These are phyloP conservation scores for Neoboletus subvelutipes DNA, from an alignment of 768 basidiomycete genomes.

Conservation along the genomic window DNA sequence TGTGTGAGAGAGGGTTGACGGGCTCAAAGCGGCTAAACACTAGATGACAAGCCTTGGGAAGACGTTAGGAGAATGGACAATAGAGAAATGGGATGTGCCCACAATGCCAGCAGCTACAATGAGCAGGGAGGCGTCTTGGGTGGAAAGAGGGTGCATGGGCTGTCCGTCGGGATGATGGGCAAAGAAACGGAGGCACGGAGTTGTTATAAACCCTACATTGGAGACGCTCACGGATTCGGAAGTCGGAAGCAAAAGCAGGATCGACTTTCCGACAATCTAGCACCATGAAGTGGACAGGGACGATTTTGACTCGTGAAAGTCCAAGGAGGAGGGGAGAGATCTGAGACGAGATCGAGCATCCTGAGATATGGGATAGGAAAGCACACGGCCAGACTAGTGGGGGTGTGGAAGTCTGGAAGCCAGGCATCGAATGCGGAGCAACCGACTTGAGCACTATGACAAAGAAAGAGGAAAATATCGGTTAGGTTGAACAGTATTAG, in stretches of 20 bases:
- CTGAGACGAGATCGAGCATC: constrained; percentile 17
- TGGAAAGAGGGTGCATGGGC: constrained; percentile 20
- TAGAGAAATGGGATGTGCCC: constrained; percentile 1
- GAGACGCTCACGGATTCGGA: constrained; percentile 34
- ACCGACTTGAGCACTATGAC: constrained; percentile 27
- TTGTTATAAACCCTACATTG: constrained; percentile 23
- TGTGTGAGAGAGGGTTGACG: constrained; percentile 25
- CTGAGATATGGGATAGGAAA: constrained; percentile 20
- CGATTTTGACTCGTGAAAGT: constrained; percentile 23
- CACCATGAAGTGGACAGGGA: constrained; percentile 23
- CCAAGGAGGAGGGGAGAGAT: constrained; percentile 13
- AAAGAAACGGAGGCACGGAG: constrained; percentile 13
- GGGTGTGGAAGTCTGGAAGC: constrained; percentile 21
- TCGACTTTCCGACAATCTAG: constrained; percentile 40
- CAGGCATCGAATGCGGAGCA: constrained; percentile 25
- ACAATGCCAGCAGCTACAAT: constrained; percentile 26
- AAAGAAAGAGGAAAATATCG: constrained; percentile 35
- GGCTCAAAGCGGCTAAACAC: constrained; percentile 36
- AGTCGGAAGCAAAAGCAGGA: constrained; percentile 30
- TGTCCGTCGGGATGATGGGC: constrained; percentile 16
- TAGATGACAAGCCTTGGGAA: constrained; percentile 27
- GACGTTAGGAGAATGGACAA: constrained; percentile 8
- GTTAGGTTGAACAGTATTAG: constrained; percentile 28
- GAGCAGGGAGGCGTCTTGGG: constrained; percentile 23
- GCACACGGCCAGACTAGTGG: background rate